Base-by-base conservation (phyloP, 306 rosid genomes). In the Sicyos baderoa region DNA sequence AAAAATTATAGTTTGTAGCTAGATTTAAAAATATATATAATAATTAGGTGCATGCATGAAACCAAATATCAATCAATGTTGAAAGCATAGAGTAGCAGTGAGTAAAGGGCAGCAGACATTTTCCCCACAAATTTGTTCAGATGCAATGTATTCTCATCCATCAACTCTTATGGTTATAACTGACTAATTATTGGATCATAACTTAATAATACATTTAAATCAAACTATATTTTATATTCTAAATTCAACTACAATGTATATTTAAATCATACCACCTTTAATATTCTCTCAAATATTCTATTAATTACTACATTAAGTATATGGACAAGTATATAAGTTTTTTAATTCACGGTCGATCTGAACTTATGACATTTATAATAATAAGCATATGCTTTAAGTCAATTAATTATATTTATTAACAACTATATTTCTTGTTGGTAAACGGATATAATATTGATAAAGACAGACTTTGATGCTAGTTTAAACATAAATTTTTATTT, bases 81-180 rank as follows among this genome's bases (percentile, higher is more conserved):
- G 4, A 57, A 35, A 14, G 45, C 45, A 14, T 14, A 15, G 64
- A 58, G 64, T 5, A 25, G 68, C 25, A 61, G 25, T n/a, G 25
- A 55, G 35, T 2, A 21, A 11, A 19, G 35, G n/a, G 17, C 12
- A 57, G 68, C n/a, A 37, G 69, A 63, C 69, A 37, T 42, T 37
- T 63, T 2, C 0, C 16, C n/a, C 17, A 17, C 7, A 17, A 17
- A 63, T 18, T 64, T 12, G 35, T 12, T 13, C 37, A 42, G 18
- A 64, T 64, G 51, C 70, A 64, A 18, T 64, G 70, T 64, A 64
- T 18, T 64, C 29, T 14, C 29, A 64, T 64, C 37, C 54, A 64
- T 64, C 68, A 17, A 64, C 52, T 64, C 53, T 64, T 64, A 64
- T 64, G 53, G 37, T 64, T 64, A 44, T 64, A 64, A 64, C 54